Base-by-base conservation (phyloP, 371 early-diverging fungal species). In the Thermomucor indicae-seudaticae region DNA sequence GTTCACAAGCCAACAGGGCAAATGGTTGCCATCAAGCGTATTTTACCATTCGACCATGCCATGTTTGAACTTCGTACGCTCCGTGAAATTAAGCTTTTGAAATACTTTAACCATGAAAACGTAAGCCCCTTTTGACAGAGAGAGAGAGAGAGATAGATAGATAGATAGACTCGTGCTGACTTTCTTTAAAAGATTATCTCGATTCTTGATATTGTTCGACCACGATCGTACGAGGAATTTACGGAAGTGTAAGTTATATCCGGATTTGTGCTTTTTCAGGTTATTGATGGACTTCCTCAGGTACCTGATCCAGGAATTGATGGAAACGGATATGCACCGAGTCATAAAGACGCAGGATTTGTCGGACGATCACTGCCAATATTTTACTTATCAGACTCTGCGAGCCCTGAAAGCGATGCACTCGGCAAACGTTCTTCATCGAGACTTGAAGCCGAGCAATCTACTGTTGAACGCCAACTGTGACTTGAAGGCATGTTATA, bases 311-410 rank as follows among this genome's bases (percentile, higher is more conserved):
- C 84, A 84, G 55, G 95, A 92, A 70, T 70, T 98, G 34, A 97
- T 98, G 97, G 98, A 97, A 69, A 97, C 98, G 20, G 61, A 98
- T 67, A 83, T 98, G 77, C 97, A 97, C 68, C 91, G 97, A 56
- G 96, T 98, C 47, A 96, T 98, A 70, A 86, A 91, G 47, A 94
- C 95, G n/a, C 97, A 97, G 79, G 90, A 93, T 38, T 76, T 98
- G 48, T 94, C 94, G 30, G 98, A 97, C 70, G 91, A 94, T 27
- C 98, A 97, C 65, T 96, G 89, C 67, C 97, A 98, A 67, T 97
- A 96, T 72, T 98, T 98, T 69, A 84, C 98, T 53, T 98, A 95
- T 72, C 99, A 98, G 66, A 91, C 95, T 19, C 76, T 93, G 55
- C 87, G 96, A 34, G 99, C 96, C 0, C 80, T 98, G 46, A 97